phyloP scores from a whole-genome alignment of 2,329 filamentous ascomycete species.

The Claviceps sp. region DNA sequence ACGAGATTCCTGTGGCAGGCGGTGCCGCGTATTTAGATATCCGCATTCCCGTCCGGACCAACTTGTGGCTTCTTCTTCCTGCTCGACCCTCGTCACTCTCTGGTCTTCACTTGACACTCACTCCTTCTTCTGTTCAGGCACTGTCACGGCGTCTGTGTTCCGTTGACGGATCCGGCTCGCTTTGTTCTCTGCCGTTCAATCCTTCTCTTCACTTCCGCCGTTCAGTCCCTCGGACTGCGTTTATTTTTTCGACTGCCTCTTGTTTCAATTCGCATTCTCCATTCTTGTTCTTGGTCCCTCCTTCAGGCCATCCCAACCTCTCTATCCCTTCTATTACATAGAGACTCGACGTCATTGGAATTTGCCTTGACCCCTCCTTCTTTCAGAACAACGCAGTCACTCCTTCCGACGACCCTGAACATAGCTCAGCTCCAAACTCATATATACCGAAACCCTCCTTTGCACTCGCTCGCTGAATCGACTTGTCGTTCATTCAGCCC shows the following conservation, averaged over 20 bases:
- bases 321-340: constrained; percentile 6
- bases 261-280: constrained; percentile 1
- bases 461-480: neutral
- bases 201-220: constrained; percentile 9
- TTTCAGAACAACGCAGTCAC: neutral
- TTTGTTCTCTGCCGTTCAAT: constrained; percentile 16
- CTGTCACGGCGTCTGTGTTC: neutral
- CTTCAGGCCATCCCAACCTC: neutral
- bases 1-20: neutral
- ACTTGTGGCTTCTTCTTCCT: neutral
- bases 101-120: neutral
- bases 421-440: neutral
- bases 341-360: constrained; percentile 9
- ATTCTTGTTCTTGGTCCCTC: neutral
- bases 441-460: neutral
- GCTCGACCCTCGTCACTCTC: neutral
- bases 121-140: constrained; percentile 4
- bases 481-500: neutral
- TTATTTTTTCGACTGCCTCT: neutral
- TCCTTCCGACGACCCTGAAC: neutral
- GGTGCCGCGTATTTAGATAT: constrained; percentile 9
- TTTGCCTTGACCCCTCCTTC: neutral
- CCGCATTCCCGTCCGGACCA: constrained; percentile 6
- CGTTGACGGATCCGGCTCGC: constrained; percentile 1
- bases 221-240: neutral